Conservation (phyloP, 306 rosid genomes). For the Luffa aegyptiaca region DNA sequence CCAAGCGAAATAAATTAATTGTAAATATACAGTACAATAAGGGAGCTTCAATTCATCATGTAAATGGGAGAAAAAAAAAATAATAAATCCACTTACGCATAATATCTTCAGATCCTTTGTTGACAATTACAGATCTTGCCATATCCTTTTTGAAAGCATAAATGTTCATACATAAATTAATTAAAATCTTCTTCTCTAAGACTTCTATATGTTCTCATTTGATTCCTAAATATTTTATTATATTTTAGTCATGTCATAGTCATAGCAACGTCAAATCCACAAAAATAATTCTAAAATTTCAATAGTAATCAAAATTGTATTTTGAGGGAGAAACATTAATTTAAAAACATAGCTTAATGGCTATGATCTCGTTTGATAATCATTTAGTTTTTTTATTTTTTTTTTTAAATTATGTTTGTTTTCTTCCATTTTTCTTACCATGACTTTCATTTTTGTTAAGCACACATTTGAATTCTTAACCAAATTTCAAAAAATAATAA, state of each 20-base stretch:
- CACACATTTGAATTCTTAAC: too few relatives aligned
- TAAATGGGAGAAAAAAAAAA: background rate
- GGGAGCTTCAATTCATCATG: background rate
- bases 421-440: too few relatives aligned
- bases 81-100: background rate
- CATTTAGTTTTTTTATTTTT: too few relatives aligned
- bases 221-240: background rate
- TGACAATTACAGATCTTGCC: background rate
- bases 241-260: background rate
- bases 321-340: background rate
- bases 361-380: too few relatives aligned
- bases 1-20: background rate
- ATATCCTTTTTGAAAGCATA: constrained; percentile 6
- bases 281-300: background rate
- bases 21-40: background rate
- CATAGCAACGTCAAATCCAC: background rate
- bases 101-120: background rate
- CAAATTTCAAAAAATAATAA: too few relatives aligned
- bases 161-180: background rate
- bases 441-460: too few relatives aligned
- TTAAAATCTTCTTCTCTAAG: background rate
- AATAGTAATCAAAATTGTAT: background rate
- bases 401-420: too few relatives aligned
- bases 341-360: background rate
- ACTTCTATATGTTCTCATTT: background rate